Evolutionary conservation across 176 grass and related monocot genomes (phyloP), one percentile per base, ranked within the genome.

Genomic region (Musa beccarii): DNA sequence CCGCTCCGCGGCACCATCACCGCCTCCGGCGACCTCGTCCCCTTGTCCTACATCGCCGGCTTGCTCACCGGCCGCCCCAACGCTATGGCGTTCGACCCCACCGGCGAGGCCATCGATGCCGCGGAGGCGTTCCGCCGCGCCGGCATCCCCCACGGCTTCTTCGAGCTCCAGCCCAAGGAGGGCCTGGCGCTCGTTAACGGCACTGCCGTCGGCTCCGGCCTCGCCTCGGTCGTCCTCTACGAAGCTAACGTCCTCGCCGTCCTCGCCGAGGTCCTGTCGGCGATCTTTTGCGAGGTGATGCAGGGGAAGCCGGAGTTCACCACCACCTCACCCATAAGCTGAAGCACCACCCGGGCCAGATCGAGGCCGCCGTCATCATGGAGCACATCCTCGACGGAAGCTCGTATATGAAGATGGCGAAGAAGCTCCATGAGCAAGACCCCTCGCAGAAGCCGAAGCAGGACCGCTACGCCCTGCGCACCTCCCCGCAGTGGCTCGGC

Each of bases 151-250:
- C 54, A 73, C 8, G 16, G 68, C 28, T 80, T 80, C 78, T 80
- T 80, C 56, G 68, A 80, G 26, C 78, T 80, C 54, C 78, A 80
- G 53, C 78, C 78, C 20, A 80, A 80, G 69, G 78, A 80, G 55
- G 78, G 78, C 12, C 68, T 80, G 14, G 78, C 78, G 6, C 68
- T 80, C 54, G 69, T 80, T 6, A 80, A 80, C 17, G 78, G 69
- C 56, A 80, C 78, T 2, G 78, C 69, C 24, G 78, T 80, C 23
- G 78, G 78, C 7, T 80, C 78, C 15, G 78, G 78, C 12, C 78
- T 80, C 12, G 78, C 78, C 21, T 80, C 78, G 11, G 57, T 73
- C 1, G 78, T 80, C 15, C 69, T 71, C 9, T 71, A 51, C 69
- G 69, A 71, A 1, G 19, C 49, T 16, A 71, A 71, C 69, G 17